phyloP scores from a whole-genome alignment of 2,329 filamentous ascomycete genomes.

The Colletotrichum sp. region DNA sequence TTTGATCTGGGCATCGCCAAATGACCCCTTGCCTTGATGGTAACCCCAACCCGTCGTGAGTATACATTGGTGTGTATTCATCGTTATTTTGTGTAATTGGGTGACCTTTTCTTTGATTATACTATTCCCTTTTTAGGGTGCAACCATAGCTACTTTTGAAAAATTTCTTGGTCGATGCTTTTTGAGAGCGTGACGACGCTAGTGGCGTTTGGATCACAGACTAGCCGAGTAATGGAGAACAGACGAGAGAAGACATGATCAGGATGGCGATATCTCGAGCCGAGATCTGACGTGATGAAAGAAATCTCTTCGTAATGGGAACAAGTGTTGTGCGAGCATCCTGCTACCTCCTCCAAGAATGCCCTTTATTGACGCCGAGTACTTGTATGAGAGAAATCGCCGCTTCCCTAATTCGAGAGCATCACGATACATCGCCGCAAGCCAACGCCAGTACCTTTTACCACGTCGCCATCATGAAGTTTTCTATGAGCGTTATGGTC shows the following conservation, averaged over 20 bases:
- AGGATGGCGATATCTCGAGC: not conserved
- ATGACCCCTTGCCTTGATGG: not conserved
- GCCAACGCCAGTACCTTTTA: not conserved
- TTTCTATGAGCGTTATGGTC: not conserved
- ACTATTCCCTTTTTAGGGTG: not conserved
- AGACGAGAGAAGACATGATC: not conserved
- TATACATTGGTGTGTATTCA: not conserved
- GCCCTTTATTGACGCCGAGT: not conserved
- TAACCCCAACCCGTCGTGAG: not conserved
- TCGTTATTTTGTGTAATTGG: not conserved
- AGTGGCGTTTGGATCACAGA: not conserved
- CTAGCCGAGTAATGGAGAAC: not conserved
- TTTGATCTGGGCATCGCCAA: not conserved
- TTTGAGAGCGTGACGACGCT: not conserved
- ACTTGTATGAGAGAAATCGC: not conserved
- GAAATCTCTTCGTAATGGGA: not conserved
- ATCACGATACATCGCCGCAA: not conserved
- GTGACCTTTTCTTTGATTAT: not conserved
- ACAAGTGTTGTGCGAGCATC: not conserved
- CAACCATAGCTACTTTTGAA: not conserved
- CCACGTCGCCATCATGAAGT: not conserved
- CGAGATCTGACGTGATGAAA: not conserved
- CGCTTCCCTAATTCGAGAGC: not conserved
- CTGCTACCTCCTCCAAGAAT: not conserved
- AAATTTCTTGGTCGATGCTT: not conserved